Evolutionary conservation across 2,329 filamentous ascomycete species (phyloP).

Genomic region (Penicillium paneum): DNA sequence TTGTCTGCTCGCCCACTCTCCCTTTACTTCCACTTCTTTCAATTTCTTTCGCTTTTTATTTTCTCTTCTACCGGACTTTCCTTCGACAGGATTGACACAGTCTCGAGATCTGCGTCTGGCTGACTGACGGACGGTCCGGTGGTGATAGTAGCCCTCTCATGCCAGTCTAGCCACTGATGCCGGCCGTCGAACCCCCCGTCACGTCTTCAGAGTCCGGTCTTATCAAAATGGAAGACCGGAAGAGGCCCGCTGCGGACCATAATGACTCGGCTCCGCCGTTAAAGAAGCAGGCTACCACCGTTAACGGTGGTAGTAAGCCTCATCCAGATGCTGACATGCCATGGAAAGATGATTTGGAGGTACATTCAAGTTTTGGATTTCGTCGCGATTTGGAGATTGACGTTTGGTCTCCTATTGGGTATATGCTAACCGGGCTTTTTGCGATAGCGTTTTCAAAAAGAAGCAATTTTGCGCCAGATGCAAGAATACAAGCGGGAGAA

Average conservation of each 20-base stretch:
- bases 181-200: constrained; percentile 73
- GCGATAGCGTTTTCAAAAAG: constrained; percentile 80
- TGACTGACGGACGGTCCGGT: constrained; percentile 36
- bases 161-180: constrained; percentile 69
- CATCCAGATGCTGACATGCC: constrained; percentile 67
- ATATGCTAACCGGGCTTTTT: constrained; percentile 27
- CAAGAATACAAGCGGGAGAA: constrained; percentile 95
- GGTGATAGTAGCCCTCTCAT: constrained; percentile 34
- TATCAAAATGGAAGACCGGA: constrained; percentile 98
- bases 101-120: constrained; percentile 28
- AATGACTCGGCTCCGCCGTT: constrained; percentile 84
- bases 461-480: constrained; percentile 96
- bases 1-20: constrained; percentile 8
- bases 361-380: constrained; percentile 48
- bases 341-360: constrained; percentile 69
- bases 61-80: constrained; percentile 7
- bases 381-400: background rate
- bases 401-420: constrained; percentile 18
- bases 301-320: constrained; percentile 67
- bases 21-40: background rate
- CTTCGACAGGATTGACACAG: constrained; percentile 22
- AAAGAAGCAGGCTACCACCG: constrained; percentile 78
- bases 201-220: constrained; percentile 74
- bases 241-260: constrained; percentile 79
- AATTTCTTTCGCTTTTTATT: constrained; percentile 1